Conservation (phyloP, 768 basidiomycete genomes). For the Coprinellus aureogranulatus region DNA sequence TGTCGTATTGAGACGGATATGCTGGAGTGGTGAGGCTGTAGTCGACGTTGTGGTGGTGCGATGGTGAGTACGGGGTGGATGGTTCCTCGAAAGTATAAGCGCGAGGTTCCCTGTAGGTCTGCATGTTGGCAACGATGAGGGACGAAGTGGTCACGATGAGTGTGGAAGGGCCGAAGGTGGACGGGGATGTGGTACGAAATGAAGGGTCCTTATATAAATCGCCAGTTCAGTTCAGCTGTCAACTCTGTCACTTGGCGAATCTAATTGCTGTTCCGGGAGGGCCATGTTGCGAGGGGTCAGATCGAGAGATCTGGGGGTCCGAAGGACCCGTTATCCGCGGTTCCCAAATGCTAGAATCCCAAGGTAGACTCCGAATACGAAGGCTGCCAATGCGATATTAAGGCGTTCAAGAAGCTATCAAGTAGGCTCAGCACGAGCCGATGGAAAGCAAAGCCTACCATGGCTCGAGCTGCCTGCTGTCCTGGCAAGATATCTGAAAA, state of each 20-base stretch:
- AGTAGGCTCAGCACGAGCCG: conserved; percentile 30
- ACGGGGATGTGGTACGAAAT: conserved; percentile 23
- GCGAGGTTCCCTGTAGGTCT: conserved; percentile 38
- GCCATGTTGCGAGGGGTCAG: background rate
- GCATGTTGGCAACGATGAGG: conserved; percentile 26
- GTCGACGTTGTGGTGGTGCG: conserved; percentile 27
- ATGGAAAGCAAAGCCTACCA: conserved; percentile 24
- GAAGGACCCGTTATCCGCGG: conserved; percentile 43
- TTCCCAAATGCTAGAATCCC: conserved; percentile 35
- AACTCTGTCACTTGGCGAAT: background rate
- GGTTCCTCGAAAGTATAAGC: conserved; percentile 42
- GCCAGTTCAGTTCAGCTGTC: conserved; percentile 1
- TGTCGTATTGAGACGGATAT: conserved; percentile 31
- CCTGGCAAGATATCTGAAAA: conserved; percentile 34
- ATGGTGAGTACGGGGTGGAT: conserved; percentile 26
- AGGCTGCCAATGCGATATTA: conserved; percentile 11
- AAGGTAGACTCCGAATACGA: conserved; percentile 19
- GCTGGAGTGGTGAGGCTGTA: conserved; percentile 23
- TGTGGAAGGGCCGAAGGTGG: conserved; percentile 24
- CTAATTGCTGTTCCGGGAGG: background rate
- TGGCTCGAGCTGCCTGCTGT: conserved; percentile 31
- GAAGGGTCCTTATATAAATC: conserved; percentile 42
- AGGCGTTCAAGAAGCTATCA: conserved; percentile 27
- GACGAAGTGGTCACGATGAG: conserved; percentile 14
- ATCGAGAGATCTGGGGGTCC: conserved; percentile 31